Base-by-base conservation (phyloP, 495 filamentous ascomycete species). In the Penicillium canariense region DNA sequence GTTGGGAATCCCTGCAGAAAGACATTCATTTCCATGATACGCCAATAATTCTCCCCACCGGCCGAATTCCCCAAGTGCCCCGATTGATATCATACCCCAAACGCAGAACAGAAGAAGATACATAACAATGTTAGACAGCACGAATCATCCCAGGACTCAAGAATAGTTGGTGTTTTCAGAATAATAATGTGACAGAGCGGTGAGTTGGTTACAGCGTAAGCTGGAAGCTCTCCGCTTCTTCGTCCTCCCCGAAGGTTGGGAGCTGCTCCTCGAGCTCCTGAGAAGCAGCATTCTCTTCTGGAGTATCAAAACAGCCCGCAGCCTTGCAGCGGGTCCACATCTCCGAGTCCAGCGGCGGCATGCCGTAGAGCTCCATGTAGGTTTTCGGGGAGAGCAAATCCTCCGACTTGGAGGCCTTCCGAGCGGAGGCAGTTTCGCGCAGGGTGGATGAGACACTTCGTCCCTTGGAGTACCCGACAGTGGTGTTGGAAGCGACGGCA, bases 381-480 rank as follows among this genome's bases (percentile, higher is more conserved):
- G 65, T 73, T 27, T 73, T 68, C 4, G 77, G 73, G 12, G 73
- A 69, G 9, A 80, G 43, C 1, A 63, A 62, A 4, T 63, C 56
- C 26, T 71, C 45, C 2, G 56, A 60, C 32, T 61, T 56, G 3
- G 47, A 53, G 15, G 63, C 34, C 39, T 55, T 54, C 35, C 66
- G 59, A 2, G 51, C 45, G 26, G 58, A 39, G 4, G 43, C 54
- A 15, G 67, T 68, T 43, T 70, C 69, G 36, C 69, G 67, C 57
- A 83, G 53, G 4, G 62, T 71, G 9, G 75, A 71, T 7, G 86
- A 86, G 12, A 85, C 79, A 14, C 77, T 78, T 14, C 90, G 80
- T 25, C 91, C 90, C 63, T 87, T 89, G 47, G 82, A 84, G 65
- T 91, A 93, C 6, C 91, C 91, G 25, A 96, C 70, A 0, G 91